phyloP scores from a whole-genome alignment of 331 rosid species.

The Malus hybrid region DNA sequence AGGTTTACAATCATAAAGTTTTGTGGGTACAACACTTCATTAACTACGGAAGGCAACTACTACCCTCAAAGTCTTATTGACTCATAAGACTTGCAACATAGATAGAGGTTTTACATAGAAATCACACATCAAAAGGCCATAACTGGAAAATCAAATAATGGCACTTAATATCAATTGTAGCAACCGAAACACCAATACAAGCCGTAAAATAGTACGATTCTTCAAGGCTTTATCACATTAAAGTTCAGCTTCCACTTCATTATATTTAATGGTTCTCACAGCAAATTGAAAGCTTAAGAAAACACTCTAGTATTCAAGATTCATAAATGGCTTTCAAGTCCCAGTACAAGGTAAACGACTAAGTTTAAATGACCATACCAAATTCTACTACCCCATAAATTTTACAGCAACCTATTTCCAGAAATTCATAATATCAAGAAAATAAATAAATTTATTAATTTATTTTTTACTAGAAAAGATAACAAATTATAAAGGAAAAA shows the following conservation, averaged over 20 bases:
- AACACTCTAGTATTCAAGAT: not conserved
- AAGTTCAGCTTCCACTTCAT: constrained; percentile 12
- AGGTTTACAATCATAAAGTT: not conserved
- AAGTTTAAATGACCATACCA: not conserved
- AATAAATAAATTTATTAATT: not conserved
- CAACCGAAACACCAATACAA: not conserved
- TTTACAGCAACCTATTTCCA: constrained; percentile 16
- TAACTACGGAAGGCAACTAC: not conserved
- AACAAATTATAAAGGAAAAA: constrained; percentile 1
- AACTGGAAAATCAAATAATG: constrained; percentile 5
- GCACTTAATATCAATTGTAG: not conserved
- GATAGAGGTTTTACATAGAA: not conserved
- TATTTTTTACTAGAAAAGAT: not conserved
- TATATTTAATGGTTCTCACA: not conserved
- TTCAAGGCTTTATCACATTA: not conserved
- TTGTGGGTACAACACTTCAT: not conserved
- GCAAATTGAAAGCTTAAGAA: not conserved
- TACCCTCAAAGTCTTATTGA: constrained; percentile 2
- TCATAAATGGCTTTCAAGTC: not conserved
- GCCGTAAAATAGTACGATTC: constrained; percentile 15
- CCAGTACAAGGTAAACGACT: not conserved
- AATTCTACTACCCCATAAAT: not conserved
- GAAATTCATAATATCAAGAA: not conserved
- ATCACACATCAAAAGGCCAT: not conserved
- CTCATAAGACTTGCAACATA: not conserved